Conservation (phyloP, 306 rosid species). For the Quercus wislizeni region DNA sequence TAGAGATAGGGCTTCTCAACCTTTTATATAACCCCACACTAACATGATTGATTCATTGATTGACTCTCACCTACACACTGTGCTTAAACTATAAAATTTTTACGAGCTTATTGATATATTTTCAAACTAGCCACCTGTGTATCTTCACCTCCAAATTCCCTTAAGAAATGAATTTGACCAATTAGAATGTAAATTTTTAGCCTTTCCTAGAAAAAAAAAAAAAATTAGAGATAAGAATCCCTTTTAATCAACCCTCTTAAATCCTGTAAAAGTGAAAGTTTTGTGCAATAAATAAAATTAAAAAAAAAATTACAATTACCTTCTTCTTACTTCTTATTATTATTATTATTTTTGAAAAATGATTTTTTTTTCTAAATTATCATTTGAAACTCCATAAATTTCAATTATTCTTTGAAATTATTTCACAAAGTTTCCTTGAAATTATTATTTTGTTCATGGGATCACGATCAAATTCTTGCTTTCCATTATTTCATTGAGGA, state of each 20-base stretch:
- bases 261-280: too few species aligned
- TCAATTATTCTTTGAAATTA: not conserved
- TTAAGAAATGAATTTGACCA: not conserved
- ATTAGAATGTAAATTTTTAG: not conserved
- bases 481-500: slow-evolving; percentile 43
- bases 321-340: too few species aligned
- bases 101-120: not conserved
- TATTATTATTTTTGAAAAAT: too few species aligned
- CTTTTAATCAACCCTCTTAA: too few species aligned
- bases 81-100: not conserved
- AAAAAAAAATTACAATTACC: too few species aligned
- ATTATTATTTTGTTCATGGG: slow-evolving; percentile 41
- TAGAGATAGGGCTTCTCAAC: slow-evolving; percentile 15
- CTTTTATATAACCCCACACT: slow-evolving; percentile 31
- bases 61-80: slow-evolving; percentile 28
- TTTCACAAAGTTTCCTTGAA: slow-evolving; percentile 35
- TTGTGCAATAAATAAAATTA: too few species aligned
- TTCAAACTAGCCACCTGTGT: not conserved
- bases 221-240: too few species aligned
- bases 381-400: too few species aligned
- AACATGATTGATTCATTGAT: slow-evolving; percentile 62
- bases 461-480: slow-evolving; percentile 40
- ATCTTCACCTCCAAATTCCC: not conserved
- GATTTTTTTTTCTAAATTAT: too few species aligned
- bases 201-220: too few species aligned